Percentiles rank a stretch among this genome's conserved stretches.
Conservation (phyloP, 371 early-diverging fungal genomes). For the Syncephalastrum monosporum region DNA sequence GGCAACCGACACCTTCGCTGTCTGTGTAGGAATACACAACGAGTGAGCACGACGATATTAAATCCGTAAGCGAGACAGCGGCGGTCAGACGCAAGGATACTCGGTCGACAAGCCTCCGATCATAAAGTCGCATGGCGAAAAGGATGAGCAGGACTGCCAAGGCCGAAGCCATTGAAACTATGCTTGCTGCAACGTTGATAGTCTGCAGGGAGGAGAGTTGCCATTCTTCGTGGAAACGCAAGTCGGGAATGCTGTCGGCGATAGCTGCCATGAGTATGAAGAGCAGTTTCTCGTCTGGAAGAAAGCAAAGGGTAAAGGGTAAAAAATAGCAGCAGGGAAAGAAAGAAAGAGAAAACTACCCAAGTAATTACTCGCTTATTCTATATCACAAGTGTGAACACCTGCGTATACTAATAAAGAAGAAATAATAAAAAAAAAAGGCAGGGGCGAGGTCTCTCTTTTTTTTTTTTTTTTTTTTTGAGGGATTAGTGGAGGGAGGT, state of each 20-base stretch:
- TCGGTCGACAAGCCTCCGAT: slow-evolving; percentile 22
- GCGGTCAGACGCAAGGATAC: slow-evolving; percentile 25
- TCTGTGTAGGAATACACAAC: slow-evolving; percentile 10
- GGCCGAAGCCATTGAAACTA: slow-evolving; percentile 18
- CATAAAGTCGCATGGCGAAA: slow-evolving; percentile 21
- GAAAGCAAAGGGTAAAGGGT: too few relatives aligned
- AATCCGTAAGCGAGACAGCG: slow-evolving; percentile 21
- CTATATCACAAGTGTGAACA: too few relatives aligned
- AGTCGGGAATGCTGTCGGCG: slow-evolving; percentile 12
- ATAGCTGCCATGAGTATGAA: neutral
- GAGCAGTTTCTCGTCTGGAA: too few relatives aligned
- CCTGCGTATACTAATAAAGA: too few relatives aligned
- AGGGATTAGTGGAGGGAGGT: too few relatives aligned
- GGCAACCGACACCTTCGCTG: slow-evolving; percentile 8
- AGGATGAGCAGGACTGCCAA: slow-evolving; percentile 13
- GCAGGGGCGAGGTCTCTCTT: too few relatives aligned
- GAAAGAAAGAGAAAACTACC: too few relatives aligned
- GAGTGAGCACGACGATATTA: slow-evolving; percentile 13
- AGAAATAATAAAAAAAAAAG: too few relatives aligned
- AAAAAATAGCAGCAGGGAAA: too few relatives aligned
- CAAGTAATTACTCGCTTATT: too few relatives aligned
- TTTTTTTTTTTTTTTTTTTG: too few relatives aligned
- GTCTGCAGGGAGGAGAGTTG: slow-evolving; percentile 6
- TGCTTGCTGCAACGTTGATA: slow-evolving; percentile 18
- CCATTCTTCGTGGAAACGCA: slow-evolving; percentile 9